Evolutionary conservation across 352 stramenopile genomes (phyloP).

Genomic region (Globisporangium iwayamae): DNA sequence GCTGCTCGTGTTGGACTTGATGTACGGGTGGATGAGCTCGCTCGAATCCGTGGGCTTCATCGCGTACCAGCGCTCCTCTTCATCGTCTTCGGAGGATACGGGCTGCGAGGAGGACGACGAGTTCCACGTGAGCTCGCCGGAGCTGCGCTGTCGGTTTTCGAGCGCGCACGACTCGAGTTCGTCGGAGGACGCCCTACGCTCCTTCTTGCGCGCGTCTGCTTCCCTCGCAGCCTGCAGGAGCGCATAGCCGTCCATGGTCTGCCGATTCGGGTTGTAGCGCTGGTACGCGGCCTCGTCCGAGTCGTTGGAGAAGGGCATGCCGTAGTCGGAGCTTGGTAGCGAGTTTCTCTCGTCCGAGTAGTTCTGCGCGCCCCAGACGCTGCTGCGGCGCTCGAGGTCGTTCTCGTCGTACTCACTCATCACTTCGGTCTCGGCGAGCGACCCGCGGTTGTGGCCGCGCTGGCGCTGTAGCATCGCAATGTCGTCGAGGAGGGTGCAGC

Average conservation of each 20-base stretch:
- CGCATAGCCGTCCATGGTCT: constrained; percentile 29
- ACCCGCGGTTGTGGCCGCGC: constrained; percentile 20
- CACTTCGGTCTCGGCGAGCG: constrained; percentile 35
- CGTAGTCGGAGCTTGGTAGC: constrained; percentile 15
- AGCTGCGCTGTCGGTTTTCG: constrained; percentile 8
- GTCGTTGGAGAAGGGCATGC: constrained; percentile 26
- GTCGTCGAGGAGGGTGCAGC: neutral
- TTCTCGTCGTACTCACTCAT: constrained; percentile 23
- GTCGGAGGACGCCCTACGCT: neutral
- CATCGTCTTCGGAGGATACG: constrained; percentile 8
- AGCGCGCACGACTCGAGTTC: constrained; percentile 9
- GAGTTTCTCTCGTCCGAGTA: constrained; percentile 13
- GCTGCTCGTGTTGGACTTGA: constrained; percentile 16
- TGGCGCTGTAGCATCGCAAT: constrained; percentile 3
- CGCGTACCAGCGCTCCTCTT: constrained; percentile 22
- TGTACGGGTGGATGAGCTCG: constrained; percentile 7
- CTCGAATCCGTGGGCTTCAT: constrained; percentile 5
- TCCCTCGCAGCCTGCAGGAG: constrained; percentile 26
- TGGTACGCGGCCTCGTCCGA: constrained; percentile 33
- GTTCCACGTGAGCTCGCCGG: constrained; percentile 15
- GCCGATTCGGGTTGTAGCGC: constrained; percentile 20
- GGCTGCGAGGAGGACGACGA: constrained; percentile 12
- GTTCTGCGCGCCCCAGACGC: constrained; percentile 15
- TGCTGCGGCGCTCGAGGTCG: constrained; percentile 20
- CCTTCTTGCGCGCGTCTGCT: constrained; percentile 12